Percentiles rank a stretch among this genome's conserved stretches.
Conservation (phyloP, 495 filamentous ascomycete species). For the Margaritispora aquatica region DNA sequence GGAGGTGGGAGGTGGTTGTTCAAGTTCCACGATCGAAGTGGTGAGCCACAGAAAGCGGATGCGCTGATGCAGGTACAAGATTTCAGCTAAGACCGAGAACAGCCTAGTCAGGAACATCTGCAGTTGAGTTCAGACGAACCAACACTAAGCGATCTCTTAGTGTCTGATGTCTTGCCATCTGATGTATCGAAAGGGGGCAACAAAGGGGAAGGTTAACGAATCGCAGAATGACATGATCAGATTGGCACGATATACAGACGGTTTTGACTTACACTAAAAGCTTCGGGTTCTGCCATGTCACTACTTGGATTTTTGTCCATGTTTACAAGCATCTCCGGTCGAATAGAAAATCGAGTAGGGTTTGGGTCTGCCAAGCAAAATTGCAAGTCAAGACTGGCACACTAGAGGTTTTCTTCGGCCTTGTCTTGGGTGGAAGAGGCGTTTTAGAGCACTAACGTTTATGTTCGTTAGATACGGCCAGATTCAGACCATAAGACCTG, state of each 20-base stretch:
- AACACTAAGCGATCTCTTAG: neutral
- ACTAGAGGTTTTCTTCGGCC: neutral
- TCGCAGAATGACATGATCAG: no score
- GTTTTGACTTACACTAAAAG: neutral
- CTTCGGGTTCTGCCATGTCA: no score
- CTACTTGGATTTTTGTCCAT: no score
- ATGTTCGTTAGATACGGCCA: neutral
- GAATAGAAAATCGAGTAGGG: neutral
- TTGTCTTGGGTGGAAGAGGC: neutral
- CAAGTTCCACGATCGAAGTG: neutral
- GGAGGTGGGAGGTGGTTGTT: neutral
- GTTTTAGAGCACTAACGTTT: neutral
- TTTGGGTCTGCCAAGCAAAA: neutral
- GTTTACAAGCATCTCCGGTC: neutral
- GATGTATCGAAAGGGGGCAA: neutral
- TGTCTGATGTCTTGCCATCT: neutral
- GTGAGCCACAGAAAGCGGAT: neutral
- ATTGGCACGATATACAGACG: no score
- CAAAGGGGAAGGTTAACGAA: neutral
- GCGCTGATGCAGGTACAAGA: neutral
- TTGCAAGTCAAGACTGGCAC: neutral
- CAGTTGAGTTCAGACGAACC: neutral
- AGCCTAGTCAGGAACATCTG: neutral
- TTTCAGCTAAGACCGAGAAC: neutral
- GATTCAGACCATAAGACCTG: neutral